Evolutionary conservation across 2,329 filamentous ascomycete genomes (phyloP), one percentile per base, ranked within the genome.

Genomic region (Pyricularia grisea): DNA sequence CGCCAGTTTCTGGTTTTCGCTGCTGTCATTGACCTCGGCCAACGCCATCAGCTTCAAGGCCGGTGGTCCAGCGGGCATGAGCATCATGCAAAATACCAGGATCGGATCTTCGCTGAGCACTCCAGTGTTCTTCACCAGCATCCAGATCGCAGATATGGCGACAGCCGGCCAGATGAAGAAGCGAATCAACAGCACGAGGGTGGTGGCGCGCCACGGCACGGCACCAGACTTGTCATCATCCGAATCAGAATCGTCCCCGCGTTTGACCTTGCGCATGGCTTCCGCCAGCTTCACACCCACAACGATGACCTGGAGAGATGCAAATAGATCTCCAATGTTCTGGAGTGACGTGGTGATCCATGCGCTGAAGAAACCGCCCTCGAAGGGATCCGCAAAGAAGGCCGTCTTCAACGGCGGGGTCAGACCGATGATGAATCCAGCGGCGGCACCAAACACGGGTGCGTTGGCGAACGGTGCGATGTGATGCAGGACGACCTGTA

Each of bases 201-300:
- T 71, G 20, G 87, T 79, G 0, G 84, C 82, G 1, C 74, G 70
- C 80, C 83, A 85, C 0, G 85, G 84, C 6, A 87, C 77, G 2
- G 74, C 72, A 33, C 78, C 77, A 64, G 78, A 78, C 50, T 81
- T 77, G 36, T 78, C 4, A 10, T 25, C n/a, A 25, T 25, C 67
- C 28, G 6, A 65, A 60, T 75, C 72, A 31, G 36, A 28, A 64
- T 68, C 31, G 31, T 25, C 65, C 17, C 66, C 63, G 9, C 68
- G 68, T 10, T 81, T 82, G 74, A 82, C 81, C 70, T 79, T 79
- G 69, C 80, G 75, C 71, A 87, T 78, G 20, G 84, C 83, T 27
- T 82, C 82, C 69, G 84, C 87, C 1, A 91, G 81, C 71, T 88
- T 88, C n/a, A 89, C 85, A 1, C 89, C 88, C 0, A 89, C 88